Evolutionary conservation across 129 eudicot species (phyloP).

Genomic region (Arctium minus): DNA sequence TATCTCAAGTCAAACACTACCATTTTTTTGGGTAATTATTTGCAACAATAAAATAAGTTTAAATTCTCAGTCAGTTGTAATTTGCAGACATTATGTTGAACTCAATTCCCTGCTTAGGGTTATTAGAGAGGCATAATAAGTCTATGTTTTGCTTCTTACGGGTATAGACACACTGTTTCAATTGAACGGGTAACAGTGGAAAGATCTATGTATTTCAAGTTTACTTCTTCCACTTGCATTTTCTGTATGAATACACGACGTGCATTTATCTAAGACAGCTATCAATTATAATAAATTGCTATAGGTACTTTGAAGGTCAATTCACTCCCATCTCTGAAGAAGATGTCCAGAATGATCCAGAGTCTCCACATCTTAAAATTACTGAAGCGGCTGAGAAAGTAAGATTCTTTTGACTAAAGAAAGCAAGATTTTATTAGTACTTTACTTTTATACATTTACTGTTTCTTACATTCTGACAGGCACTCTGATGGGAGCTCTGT

Average conservation of each 20-base stretch:
- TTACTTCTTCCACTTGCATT: not conserved
- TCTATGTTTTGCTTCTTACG: not conserved
- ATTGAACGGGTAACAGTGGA: not conserved
- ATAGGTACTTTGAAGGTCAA: constrained; percentile 96
- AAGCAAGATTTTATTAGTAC: constrained; percentile 32
- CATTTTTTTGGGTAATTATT: not conserved
- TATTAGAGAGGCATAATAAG: not conserved
- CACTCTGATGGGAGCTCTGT: not conserved
- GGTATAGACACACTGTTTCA: not conserved
- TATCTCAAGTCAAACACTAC: no score
- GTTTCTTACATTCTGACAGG: constrained; percentile 6
- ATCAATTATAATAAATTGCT: constrained; percentile 5
- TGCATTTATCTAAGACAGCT: not conserved
- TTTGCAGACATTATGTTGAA: not conserved
- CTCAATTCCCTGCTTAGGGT: not conserved
- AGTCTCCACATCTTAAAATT: constrained; percentile 39
- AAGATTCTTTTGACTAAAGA: constrained; percentile 10
- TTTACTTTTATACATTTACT: not conserved
- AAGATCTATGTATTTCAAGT: not conserved
- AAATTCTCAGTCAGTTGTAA: not conserved
- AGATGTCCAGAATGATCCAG: constrained; percentile 47
- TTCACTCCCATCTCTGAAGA: constrained; percentile 72
- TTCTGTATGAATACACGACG: not conserved
- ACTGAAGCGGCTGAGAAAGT: constrained; percentile 93
- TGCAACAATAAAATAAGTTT: not conserved